Percentiles rank a stretch among this genome's conserved stretches.
Evolutionary conservation across 2,329 filamentous ascomycete species (phyloP).

Genomic region (Xylaria polymorpha): DNA sequence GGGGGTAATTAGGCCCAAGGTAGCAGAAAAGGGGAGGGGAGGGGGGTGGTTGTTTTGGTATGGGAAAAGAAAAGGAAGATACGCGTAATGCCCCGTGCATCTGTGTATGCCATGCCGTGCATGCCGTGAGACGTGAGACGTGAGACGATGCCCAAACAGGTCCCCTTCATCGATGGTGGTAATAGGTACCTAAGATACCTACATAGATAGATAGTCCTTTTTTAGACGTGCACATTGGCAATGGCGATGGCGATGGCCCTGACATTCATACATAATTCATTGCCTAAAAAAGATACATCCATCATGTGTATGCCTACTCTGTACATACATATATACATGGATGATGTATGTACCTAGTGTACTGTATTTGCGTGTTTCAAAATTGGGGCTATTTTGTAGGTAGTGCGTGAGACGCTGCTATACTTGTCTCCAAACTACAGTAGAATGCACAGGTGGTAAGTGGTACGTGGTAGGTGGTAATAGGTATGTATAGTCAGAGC

Average conservation of each 20-base stretch:
- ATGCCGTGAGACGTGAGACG: too few relatives aligned
- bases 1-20: background rate
- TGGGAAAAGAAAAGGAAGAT: background rate
- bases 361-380: background rate
- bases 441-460: background rate
- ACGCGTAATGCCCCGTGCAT: conserved; percentile 1
- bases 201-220: background rate
- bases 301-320: too few relatives aligned
- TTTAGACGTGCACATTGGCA: conserved; percentile 4
- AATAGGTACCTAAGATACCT: too few relatives aligned
- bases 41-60: background rate
- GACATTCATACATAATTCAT: too few relatives aligned
- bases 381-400: background rate
- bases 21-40: background rate
- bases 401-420: background rate
- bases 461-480: too few relatives aligned
- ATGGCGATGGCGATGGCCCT: too few relatives aligned
- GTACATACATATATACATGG: too few relatives aligned
- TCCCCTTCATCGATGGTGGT: background rate
- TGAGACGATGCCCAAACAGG: background rate
- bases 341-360: too few relatives aligned
- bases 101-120: too few relatives aligned
- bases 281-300: background rate
- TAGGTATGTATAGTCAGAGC: too few relatives aligned
- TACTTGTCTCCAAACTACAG: conserved; percentile 2